Conservation (phyloP, 352 stramenopile genomes). For the Phytopythium cucurbitacearum region DNA sequence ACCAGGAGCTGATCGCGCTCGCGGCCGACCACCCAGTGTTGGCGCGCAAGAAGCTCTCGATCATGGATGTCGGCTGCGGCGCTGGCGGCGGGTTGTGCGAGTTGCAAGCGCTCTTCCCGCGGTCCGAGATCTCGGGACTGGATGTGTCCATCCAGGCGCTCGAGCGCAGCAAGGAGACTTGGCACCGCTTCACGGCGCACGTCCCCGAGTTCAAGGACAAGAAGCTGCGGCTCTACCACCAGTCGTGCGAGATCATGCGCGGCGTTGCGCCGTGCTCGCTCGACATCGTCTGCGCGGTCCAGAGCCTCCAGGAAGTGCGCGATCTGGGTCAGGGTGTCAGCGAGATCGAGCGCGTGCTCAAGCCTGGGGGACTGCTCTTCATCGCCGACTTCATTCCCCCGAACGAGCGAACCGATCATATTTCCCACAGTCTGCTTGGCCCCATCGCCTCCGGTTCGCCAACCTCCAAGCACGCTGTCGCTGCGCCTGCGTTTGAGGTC, state of each 20-base stretch:
- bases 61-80: slow-evolving; percentile 64
- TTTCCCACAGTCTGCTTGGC: slow-evolving; percentile 34
- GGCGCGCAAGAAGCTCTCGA: slow-evolving; percentile 22
- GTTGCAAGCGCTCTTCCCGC: slow-evolving; percentile 51
- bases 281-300: slow-evolving; percentile 47
- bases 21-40: slow-evolving; percentile 20
- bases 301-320: slow-evolving; percentile 66
- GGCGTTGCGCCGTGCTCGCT: slow-evolving; percentile 44
- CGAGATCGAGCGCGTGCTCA: slow-evolving; percentile 58
- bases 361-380: slow-evolving; percentile 51
- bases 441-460: slow-evolving; percentile 22
- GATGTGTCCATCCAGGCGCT: slow-evolving; percentile 66
- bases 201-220: slow-evolving; percentile 25
- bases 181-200: slow-evolving; percentile 42
- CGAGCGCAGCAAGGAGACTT: slow-evolving; percentile 59
- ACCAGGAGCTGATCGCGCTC: slow-evolving; percentile 45
- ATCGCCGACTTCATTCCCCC: slow-evolving; percentile 67
- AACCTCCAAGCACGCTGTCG: slow-evolving; percentile 11
- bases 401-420: slow-evolving; percentile 25
- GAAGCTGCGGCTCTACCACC: slow-evolving; percentile 52
- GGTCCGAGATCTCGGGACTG: slow-evolving; percentile 42
- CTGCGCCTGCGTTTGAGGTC: slow-evolving; percentile 29
- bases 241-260: slow-evolving; percentile 63
- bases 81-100: slow-evolving; percentile 59
- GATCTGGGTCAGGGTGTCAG: slow-evolving; percentile 33